Percentiles rank a stretch among this genome's conserved stretches.
These are phyloP conservation scores for Starmerella roubikii DNA, from an alignment of 805 yeast genomes.

Conservation along the genomic window DNA sequence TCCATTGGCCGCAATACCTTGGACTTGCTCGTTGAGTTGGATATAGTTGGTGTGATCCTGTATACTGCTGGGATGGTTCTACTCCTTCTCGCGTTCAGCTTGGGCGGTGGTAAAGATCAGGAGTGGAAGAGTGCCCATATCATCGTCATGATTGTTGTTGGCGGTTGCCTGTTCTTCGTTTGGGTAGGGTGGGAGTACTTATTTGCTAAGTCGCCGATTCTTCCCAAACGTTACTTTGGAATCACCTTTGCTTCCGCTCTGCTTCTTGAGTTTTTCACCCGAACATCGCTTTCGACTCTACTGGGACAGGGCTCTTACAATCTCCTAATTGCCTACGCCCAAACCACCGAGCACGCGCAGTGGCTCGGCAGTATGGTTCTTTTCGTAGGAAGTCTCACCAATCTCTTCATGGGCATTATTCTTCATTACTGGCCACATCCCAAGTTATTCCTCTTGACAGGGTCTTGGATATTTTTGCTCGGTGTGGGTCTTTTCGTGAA, in stretches of 20 bases:
- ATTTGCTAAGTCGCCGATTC: constrained; percentile 33
- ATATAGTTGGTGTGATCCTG: constrained; percentile 47
- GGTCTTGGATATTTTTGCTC: constrained; percentile 43
- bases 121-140: constrained; percentile 49
- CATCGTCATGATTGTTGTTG: constrained; percentile 58
- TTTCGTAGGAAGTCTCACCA: constrained; percentile 49
- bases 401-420: constrained; percentile 44
- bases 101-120: constrained; percentile 49
- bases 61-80: constrained; percentile 46
- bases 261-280: constrained; percentile 41
- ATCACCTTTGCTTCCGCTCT: constrained; percentile 57
- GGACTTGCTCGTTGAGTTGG: constrained; percentile 45
- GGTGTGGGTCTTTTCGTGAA: constrained; percentile 47
- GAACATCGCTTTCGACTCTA: constrained; percentile 54
- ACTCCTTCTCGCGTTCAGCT: constrained; percentile 55
- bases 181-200: constrained; percentile 42
- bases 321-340: constrained; percentile 49
- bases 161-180: constrained; percentile 44
- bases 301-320: constrained; percentile 55
- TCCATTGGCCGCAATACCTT: constrained; percentile 22
- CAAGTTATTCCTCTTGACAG: constrained; percentile 47
- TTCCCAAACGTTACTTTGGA: constrained; percentile 42
- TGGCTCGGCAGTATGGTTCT: constrained; percentile 50
- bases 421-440: constrained; percentile 37
- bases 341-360: constrained; percentile 47